A percentile compares a stretch with the other conserved stretches of the same genome.
Evolutionary conservation across 2,329 filamentous ascomycete species (phyloP).

Genomic region (Penicillium glabrum): DNA sequence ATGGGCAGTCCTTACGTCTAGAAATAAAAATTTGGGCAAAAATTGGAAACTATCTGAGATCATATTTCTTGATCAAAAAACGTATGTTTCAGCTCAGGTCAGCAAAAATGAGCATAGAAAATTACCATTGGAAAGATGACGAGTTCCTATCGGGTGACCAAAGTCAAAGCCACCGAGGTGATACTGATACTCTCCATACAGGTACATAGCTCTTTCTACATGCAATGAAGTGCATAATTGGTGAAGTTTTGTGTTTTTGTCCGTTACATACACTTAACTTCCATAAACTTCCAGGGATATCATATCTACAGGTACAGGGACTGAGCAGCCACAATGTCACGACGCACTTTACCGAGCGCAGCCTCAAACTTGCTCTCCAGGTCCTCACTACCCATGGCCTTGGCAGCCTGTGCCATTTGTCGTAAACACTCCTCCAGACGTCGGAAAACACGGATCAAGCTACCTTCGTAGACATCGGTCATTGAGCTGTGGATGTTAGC

Average conservation of each 20-base stretch:
- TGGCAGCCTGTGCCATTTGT: slow-evolving; percentile 92
- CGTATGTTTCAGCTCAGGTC: background rate
- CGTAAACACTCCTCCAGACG: slow-evolving; percentile 89
- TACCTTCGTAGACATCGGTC: slow-evolving; percentile 97
- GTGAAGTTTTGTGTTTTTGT: background rate
- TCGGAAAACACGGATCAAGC: slow-evolving; percentile 91
- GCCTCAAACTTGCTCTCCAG: slow-evolving; percentile 89
- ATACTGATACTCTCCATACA: background rate
- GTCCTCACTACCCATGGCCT: slow-evolving; percentile 98
- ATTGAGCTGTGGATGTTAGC: slow-evolving; percentile 67
- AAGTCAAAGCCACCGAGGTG: background rate
- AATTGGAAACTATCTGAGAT: background rate
- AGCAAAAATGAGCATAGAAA: background rate
- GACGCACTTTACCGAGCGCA: slow-evolving; percentile 78
- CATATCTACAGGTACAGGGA: slow-evolving; percentile 75
- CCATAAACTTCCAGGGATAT: slow-evolving; percentile 10
- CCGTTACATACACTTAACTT: background rate
- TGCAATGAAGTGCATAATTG: background rate
- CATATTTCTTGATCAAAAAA: background rate
- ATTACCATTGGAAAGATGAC: background rate
- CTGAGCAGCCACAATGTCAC: slow-evolving; percentile 94
- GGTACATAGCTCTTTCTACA: background rate
- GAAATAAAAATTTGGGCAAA: background rate
- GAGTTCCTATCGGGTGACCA: background rate
- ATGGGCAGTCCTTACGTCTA: background rate